Evolutionary conservation across 108 stramenopile genomes (phyloP), one percentile per base, ranked within the genome.

Genomic region (Licmophora abbreviata): DNA sequence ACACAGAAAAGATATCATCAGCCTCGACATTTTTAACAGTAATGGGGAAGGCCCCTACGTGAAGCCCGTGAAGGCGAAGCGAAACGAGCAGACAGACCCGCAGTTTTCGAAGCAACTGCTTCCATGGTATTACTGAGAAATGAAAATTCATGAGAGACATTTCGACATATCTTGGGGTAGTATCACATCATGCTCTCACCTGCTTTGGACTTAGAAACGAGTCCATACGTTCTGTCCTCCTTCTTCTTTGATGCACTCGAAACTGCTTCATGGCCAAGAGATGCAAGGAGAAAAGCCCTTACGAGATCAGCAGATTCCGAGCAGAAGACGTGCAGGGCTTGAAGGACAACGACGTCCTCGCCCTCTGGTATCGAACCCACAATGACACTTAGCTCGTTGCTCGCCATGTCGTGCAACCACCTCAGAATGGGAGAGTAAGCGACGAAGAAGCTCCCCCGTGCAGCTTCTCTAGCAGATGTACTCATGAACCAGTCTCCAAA

Each of bases 401-500:
- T 38, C 23, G 69, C 73, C 40, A 74, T 48, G 20, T 81, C 83
- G 33, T 77, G 68, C 5, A 90, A 71, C 74, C 79, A 90, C 15
- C 88, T 58, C 0, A 66, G 64, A 54, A 80, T 76, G 1, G 83
- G 84, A 30, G 79, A 74, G 50, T 76, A 59, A 21, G 61, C 44
- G 23, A 64, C 66, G 49, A 66, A 69, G 22, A 84, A 42, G 22
- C 75, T 64, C 26, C 74, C 65, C 44, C 76, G 63, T 14, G 65
- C 54, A 1, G 61, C 63, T 26, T 75, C 64, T 36, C 74, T 63
- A 9, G 76, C 35, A 6, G 61, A 44, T 22, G 85, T 64, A 8
- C 67, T 61, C 1, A 75, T 21, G 34, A 83, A 59, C 88, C 88
- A 90, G 49, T 90, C 88, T 23, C 88, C 88, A 63, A 85, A 84